A percentile compares a stretch with the other conserved stretches of the same genome.
phyloP scores from a whole-genome alignment of 1,284 basidiomycete species.

The Ganoderma resinaceum region DNA sequence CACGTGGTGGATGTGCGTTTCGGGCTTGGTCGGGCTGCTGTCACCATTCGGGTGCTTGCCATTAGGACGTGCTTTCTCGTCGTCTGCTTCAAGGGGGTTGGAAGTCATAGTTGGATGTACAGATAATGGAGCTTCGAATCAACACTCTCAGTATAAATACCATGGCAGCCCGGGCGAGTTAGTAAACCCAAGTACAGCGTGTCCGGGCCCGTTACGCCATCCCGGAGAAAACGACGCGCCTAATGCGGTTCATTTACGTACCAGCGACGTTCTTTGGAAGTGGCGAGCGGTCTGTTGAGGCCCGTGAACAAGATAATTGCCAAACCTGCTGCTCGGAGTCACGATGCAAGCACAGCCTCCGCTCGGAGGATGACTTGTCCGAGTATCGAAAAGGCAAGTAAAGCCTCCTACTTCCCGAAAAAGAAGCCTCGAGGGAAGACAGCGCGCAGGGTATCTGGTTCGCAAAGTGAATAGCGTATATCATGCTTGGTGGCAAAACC shows the following conservation, averaged over 20 bases:
- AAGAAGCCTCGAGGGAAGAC: background rate
- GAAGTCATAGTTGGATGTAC: background rate
- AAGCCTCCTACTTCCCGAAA: too few species aligned
- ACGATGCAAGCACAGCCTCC: background rate
- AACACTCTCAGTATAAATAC: background rate
- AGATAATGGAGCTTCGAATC: background rate
- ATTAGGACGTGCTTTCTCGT: background rate
- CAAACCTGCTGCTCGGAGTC: background rate
- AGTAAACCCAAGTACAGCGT: background rate
- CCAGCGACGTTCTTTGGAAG: background rate
- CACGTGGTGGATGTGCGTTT: constrained; percentile 55
- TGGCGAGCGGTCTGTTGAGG: background rate
- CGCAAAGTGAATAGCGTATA: too few species aligned
- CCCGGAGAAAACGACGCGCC: background rate
- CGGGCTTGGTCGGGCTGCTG: background rate
- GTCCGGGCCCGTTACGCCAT: background rate
- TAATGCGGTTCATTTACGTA: background rate
- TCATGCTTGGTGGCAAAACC: background rate
- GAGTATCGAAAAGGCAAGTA: background rate
- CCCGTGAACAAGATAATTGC: background rate
- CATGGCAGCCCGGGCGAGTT: background rate
- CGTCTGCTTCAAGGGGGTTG: background rate
- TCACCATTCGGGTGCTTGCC: background rate
- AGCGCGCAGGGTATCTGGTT: background rate
- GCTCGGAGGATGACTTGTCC: background rate